These are phyloP conservation scores for Aquilaria agallochum DNA, from an alignment of 441 rosid genomes.

Conservation along the genomic window DNA sequence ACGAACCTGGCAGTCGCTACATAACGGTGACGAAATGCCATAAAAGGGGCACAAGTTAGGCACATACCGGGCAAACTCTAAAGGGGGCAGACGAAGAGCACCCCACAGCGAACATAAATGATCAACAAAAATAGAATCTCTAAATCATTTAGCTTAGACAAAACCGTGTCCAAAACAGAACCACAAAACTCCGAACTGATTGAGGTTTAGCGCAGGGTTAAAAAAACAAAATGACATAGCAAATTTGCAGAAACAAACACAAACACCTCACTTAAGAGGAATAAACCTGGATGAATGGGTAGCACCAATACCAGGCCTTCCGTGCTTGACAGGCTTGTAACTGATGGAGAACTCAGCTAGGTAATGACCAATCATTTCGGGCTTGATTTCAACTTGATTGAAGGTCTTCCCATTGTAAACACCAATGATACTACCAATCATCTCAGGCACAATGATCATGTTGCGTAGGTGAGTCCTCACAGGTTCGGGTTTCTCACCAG, in stretches of 20 bases:
- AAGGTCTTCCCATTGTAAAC: constrained; percentile 92
- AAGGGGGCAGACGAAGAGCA: too few species aligned
- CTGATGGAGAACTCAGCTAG: constrained; percentile 88
- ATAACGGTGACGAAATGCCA: too few species aligned
- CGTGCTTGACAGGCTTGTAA: constrained; percentile 97
- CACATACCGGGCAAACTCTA: too few species aligned
- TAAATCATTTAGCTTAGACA: background rate
- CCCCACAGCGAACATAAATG: too few species aligned
- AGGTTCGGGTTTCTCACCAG: constrained; percentile 89
- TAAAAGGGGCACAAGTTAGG: too few species aligned
- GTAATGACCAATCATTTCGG: constrained; percentile 95
- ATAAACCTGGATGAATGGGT: constrained; percentile 88
- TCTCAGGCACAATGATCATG: constrained; percentile 87
- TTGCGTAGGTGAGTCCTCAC: constrained; percentile 74
- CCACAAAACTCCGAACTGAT: background rate
- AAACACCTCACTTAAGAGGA: constrained; percentile 63
- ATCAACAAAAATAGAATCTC: background rate
- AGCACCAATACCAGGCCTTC: constrained; percentile 93
- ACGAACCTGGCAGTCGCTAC: too few species aligned
- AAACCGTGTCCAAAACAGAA: background rate
- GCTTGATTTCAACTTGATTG: constrained; percentile 88
- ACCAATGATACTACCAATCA: constrained; percentile 87
- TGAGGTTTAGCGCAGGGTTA: background rate
- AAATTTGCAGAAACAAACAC: background rate
- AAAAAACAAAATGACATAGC: background rate